Evolutionary conservation across 164 flowering plant species (phyloP), one percentile per base, ranked within the genome.

Genomic region (Vitis cinerea): DNA sequence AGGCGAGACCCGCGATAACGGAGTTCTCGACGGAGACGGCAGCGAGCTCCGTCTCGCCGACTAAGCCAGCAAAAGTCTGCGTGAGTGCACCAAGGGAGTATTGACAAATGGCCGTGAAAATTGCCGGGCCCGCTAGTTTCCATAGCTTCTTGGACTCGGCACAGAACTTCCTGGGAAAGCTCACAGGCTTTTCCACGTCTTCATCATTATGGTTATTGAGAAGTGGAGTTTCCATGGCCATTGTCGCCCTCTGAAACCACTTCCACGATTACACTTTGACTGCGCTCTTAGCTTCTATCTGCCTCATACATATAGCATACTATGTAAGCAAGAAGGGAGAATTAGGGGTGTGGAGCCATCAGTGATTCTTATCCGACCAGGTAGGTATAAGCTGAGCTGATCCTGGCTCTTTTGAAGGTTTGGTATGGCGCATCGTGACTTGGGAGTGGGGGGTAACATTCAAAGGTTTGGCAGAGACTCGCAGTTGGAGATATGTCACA

Each of bases 11-110:
- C 16, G 85, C 81, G 60, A 87, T 64, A 68, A 83, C 85, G 15
- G 88, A 85, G 70, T 87, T 87, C 68, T 75, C 91, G 31, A 87
- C 80, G 30, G 88, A 78, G 44, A 85, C 84, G 13, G 87, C 89
- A 17, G 91, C 91, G 30, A 87, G 89, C 52, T 83, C 84, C 15
- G 84, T 23, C 23, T 83, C 87, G 2, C 85, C 80, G 12, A 85
- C 81, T 0, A 53, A 73, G 12, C 91, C 91, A 3, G 83, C 78
- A 55, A 87, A 84, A 2, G 79, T 75, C 77, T 82, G 89, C 9
- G 87, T 87, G 56, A 85, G 74, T 6, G 90, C 90, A 29, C 88
- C 88, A 7, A 87, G 81, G 0, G 88, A 83, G 73, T 85, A 87
- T 80, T 87, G 90, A 19, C 76, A 77, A 7, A 85, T 58, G 17